Conservation (phyloP, 2,329 filamentous ascomycete genomes). For the Botrytis sinoallii region DNA sequence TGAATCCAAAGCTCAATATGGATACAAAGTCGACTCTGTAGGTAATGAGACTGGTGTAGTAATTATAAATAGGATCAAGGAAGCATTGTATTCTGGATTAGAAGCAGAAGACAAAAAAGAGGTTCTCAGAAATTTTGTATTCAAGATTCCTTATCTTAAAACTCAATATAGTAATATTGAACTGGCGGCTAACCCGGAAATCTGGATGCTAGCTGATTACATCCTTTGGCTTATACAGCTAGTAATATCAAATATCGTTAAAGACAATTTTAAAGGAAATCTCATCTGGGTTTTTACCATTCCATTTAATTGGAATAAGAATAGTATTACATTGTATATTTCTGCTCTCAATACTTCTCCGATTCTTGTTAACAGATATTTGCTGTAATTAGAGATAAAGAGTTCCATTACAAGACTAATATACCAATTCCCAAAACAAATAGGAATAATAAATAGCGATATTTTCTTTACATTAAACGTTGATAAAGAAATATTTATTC, state of each 20-base stretch:
- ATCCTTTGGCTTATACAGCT: neutral
- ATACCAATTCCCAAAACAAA: neutral
- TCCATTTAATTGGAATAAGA: neutral
- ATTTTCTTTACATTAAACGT: neutral
- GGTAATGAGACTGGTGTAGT: neutral
- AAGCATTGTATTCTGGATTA: neutral
- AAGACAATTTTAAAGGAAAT: neutral
- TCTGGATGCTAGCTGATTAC: neutral
- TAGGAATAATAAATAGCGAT: neutral
- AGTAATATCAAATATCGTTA: neutral
- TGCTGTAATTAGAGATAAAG: neutral
- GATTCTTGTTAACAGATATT: neutral
- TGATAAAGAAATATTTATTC: neutral
- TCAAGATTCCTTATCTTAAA: neutral
- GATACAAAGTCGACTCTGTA: neutral
- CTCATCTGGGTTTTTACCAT: neutral
- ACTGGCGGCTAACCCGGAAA: neutral
- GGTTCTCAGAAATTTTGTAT: neutral
- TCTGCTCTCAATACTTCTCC: neutral
- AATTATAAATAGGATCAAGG: neutral
- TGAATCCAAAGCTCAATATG: slow-evolving; percentile 1
- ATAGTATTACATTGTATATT: neutral
- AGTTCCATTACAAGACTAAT: neutral
- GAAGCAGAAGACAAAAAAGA: neutral
- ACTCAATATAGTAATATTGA: neutral